Percentiles rank a stretch among this genome's conserved stretches.
Evolutionary conservation across 345 rosid species (phyloP).

Genomic region (Rhodamnia argentea): DNA sequence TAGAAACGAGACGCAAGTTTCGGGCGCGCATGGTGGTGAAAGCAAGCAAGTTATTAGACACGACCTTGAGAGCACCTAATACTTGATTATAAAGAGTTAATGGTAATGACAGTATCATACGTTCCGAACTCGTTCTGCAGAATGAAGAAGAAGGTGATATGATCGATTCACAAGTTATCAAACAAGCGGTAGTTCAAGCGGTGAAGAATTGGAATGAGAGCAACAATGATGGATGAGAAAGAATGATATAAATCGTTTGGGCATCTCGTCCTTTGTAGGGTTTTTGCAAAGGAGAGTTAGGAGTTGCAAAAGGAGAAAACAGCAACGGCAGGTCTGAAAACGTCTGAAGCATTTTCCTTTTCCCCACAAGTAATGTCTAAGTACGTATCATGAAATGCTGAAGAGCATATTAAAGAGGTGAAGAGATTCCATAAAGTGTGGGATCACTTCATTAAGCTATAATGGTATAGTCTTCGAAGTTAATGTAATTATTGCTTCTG

Average conservation of each 20-base stretch:
- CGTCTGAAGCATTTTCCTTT: neutral
- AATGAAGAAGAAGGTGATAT: slow-evolving; percentile 44
- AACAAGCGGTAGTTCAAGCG: slow-evolving; percentile 61
- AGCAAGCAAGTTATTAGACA: neutral
- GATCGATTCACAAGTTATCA: slow-evolving; percentile 59
- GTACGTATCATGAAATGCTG: neutral
- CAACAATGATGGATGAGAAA: neutral
- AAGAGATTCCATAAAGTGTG: neutral
- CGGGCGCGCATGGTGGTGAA: neutral
- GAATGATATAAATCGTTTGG: neutral
- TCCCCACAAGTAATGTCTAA: neutral
- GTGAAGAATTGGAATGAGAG: slow-evolving; percentile 48
- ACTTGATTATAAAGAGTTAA: neutral
- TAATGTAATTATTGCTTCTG: neutral
- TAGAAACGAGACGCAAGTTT: neutral
- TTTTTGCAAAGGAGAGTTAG: neutral
- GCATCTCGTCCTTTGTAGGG: neutral
- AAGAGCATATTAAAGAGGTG: neutral
- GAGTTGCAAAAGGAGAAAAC: neutral
- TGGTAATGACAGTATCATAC: neutral
- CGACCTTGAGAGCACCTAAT: neutral
- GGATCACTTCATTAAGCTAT: neutral
- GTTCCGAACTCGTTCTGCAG: slow-evolving; percentile 19
- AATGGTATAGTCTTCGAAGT: neutral
- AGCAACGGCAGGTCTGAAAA: neutral